A percentile compares a stretch with the other conserved stretches of the same genome.
These are phyloP conservation scores for Vitis rotundifolia DNA, from an alignment of 164 flowering plant species.

Conservation along the genomic window DNA sequence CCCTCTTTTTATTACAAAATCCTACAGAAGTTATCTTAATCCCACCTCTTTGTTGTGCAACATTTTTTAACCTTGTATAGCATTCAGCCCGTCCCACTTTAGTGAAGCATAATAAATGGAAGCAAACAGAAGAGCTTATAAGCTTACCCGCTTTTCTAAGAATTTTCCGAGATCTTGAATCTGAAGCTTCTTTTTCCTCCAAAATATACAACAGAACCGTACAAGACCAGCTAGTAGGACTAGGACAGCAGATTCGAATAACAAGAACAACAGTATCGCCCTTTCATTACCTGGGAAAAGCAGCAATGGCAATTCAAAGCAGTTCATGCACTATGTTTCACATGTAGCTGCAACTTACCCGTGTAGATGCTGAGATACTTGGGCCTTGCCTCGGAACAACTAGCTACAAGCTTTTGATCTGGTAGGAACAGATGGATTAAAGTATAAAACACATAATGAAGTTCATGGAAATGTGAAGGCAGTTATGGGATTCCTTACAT, in stretches of 20 bases:
- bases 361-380: conserved; percentile 53
- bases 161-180: conserved; percentile 63
- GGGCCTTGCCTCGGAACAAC: conserved; percentile 58
- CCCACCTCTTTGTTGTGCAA: too few species aligned
- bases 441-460: not conserved
- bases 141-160: conserved; percentile 70
- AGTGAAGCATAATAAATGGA: not conserved
- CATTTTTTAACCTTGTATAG: too few species aligned
- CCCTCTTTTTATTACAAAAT: too few species aligned
- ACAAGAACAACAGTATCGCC: conserved; percentile 53
- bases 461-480: not conserved
- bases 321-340: not conserved
- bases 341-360: conserved; percentile 34
- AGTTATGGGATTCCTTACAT: conserved; percentile 31
- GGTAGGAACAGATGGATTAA: conserved; percentile 5
- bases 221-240: conserved; percentile 51
- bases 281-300: conserved; percentile 57
- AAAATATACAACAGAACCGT: conserved; percentile 75
- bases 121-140: not conserved
- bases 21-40: too few species aligned
- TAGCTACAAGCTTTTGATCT: conserved; percentile 70
- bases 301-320: not conserved
- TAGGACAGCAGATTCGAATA: conserved; percentile 61
- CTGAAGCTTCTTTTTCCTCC: conserved; percentile 80
- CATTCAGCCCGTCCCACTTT: too few species aligned